phyloP scores from a whole-genome alignment of 2,329 filamentous ascomycete species.

The Claviceps sp. region DNA sequence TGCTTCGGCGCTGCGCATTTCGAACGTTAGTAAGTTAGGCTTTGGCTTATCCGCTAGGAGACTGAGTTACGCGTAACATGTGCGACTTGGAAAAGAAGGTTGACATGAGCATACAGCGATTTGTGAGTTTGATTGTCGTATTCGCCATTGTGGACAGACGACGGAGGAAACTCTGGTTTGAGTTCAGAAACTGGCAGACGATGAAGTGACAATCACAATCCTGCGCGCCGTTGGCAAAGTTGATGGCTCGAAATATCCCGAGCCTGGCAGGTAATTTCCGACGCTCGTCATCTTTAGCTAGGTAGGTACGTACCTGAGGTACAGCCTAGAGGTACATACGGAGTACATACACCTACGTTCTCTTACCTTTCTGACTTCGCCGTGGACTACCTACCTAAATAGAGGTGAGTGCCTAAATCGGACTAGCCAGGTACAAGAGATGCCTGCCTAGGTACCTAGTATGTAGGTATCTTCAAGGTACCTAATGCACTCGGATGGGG shows the following conservation, averaged over 20 bases:
- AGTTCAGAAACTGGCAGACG: not conserved
- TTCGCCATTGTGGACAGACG: conserved; percentile 4
- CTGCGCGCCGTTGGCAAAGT: not conserved
- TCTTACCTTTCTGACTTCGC: too few species aligned
- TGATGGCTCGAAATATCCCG: not conserved
- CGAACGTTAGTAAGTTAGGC: conserved; percentile 3
- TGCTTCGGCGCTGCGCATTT: conserved; percentile 28
- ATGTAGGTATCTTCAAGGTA: too few species aligned
- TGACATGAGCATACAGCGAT: conserved; percentile 8
- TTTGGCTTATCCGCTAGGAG: not conserved
- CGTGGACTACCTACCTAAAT: too few species aligned
- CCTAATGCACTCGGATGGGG: too few species aligned
- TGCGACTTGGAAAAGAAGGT: not conserved
- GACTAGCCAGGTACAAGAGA: too few species aligned
- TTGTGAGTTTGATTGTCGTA: conserved; percentile 10
- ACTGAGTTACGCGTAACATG: not conserved
- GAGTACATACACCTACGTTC: too few species aligned
- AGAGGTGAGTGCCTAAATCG: too few species aligned
- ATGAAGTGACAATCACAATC: not conserved
- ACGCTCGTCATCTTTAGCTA: too few species aligned
- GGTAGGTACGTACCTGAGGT: too few species aligned
- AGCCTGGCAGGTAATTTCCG: not conserved
- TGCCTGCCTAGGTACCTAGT: too few species aligned
- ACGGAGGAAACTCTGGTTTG: not conserved
- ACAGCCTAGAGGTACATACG: too few species aligned